Conservation (phyloP, 495 filamentous ascomycete genomes). For the Geoglossum glabrum region DNA sequence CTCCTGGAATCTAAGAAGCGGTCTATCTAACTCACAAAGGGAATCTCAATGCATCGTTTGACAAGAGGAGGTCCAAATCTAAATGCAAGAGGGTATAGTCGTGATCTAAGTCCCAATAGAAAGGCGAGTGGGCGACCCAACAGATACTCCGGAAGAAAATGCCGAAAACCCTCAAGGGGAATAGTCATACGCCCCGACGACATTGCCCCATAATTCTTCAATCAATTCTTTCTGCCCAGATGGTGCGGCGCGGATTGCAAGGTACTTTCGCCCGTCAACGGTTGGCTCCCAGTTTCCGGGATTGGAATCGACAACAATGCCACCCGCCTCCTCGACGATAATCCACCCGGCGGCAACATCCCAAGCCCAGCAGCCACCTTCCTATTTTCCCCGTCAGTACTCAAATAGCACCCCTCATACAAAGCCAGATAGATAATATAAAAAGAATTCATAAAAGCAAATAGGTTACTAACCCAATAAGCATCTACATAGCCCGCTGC, state of each 20-base stretch:
- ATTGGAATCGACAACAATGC: conserved; percentile 59
- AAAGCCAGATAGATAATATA: background rate
- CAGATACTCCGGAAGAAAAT: background rate
- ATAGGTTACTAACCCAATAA: conserved; percentile 37
- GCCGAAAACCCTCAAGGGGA: background rate
- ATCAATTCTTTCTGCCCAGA: conserved; percentile 54
- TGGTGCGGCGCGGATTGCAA: conserved; percentile 49
- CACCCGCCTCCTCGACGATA: conserved; percentile 68
- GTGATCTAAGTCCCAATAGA: background rate
- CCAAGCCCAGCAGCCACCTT: conserved; percentile 89
- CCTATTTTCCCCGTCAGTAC: conserved; percentile 13
- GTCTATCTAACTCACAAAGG: background rate
- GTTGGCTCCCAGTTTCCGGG: conserved; percentile 51
- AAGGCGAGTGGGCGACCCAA: background rate
- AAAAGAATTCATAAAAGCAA: background rate
- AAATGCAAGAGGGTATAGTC: background rate
- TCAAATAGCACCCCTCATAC: background rate
- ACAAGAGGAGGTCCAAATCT: background rate
- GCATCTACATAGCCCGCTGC: conserved; percentile 60
- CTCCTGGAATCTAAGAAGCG: background rate
- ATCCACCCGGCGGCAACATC: conserved; percentile 88
- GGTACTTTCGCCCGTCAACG: conserved; percentile 59
- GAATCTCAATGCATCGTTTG: background rate
- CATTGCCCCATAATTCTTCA: conserved; percentile 29
- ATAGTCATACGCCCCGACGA: conserved; percentile 3